Evolutionary conservation across 805 yeast genomes (phyloP), one percentile per base, ranked within the genome.

Genomic region (Maudiozyma pseudohumilis): DNA sequence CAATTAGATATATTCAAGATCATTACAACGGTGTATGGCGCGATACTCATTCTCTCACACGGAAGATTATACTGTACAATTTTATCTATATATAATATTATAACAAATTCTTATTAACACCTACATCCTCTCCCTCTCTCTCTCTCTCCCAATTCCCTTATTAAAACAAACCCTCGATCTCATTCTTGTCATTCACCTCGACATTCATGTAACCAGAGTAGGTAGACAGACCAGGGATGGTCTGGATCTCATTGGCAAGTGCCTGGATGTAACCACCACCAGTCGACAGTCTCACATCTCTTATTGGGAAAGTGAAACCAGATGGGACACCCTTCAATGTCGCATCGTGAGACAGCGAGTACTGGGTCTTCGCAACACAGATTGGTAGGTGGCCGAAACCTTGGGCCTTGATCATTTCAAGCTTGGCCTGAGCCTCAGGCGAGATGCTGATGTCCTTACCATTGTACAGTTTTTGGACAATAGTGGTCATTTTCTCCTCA

Each of bases 241-340:
- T 82, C 68, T 78, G 84, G 53, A 82, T 82, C 60, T 81, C 88
- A 38, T 86, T 92, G 5, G 94, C 92, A 51, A 82, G 68, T 5
- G 89, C 92, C 54, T 81, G 82, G 60, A 82, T 68, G 61, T 82
- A 82, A 4, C 92, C 92, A 27, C 92, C 92, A 62, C 94, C 94
- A 48, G 79, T 71, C 16, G 82, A 75, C 13, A 80, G 79, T 56
- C 84, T 72, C 40, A 82, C 77, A 49, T 82, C 94, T 65, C 89
- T 72, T 49, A 82, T 77, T 40, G 94, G 94, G 66, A 82, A 77
- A 28, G 69, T 75, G 64, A 81, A 82, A 1, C 80, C 89, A 16
- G 76, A 70, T 49, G 94, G 94, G 40, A 80, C 89, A 61, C 89
- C 89, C 66, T 82, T 82, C 64, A 81, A 68, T 32, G 72, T 73